phyloP scores from a whole-genome alignment of 371 early-diverging fungal genomes.

The Phascolomyces articulosus region DNA sequence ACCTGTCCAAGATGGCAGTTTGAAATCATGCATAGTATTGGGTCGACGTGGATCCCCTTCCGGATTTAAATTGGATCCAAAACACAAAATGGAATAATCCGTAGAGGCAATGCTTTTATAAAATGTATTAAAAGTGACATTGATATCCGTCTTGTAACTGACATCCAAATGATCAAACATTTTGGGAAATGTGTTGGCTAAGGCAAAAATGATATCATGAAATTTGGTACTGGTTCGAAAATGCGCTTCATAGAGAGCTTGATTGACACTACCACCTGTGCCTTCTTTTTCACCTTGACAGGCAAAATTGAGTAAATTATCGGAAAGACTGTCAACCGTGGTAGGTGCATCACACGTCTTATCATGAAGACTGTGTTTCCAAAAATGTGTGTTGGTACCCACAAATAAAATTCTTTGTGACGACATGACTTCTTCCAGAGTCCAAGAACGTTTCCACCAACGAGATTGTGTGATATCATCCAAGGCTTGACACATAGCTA shows the following conservation, averaged over 20 bases:
- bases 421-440: neutral
- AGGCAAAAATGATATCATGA: neutral
- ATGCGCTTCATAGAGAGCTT: neutral
- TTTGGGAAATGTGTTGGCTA: neutral
- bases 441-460: neutral
- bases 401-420: neutral
- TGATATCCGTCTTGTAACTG: neutral
- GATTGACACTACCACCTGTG: neutral
- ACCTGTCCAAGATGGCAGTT: neutral
- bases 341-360: neutral
- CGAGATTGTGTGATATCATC: neutral
- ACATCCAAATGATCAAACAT: neutral
- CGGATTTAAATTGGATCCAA: neutral
- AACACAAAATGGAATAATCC: neutral
- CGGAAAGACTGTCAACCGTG: neutral
- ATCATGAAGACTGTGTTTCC: neutral
- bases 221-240: neutral
- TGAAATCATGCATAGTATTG: neutral
- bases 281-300: neutral
- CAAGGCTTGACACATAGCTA: too few relatives aligned
- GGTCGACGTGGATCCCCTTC: neutral
- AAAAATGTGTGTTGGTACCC: neutral
- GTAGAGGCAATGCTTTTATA: neutral
- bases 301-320: neutral
- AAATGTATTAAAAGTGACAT: neutral